Conservation (phyloP, 2,329 filamentous ascomycete genomes). For the Ascochyta rabiei region DNA sequence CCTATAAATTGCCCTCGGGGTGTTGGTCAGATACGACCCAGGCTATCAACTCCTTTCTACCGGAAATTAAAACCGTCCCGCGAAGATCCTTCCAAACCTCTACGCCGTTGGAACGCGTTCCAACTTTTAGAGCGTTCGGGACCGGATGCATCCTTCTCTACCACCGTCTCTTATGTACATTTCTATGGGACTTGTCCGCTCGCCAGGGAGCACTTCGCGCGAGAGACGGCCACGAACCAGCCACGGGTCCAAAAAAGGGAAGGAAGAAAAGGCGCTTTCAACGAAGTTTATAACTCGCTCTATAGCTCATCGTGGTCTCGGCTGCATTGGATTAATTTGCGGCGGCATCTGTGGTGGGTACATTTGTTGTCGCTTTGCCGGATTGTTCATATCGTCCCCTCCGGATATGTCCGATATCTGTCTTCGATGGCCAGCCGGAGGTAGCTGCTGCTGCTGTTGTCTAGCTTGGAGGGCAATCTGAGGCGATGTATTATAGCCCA, state of each 20-base stretch:
- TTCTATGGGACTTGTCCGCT: background rate
- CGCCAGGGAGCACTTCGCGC: slow-evolving; percentile 8
- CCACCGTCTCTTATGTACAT: background rate
- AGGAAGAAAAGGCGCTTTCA: background rate
- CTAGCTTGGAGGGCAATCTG: slow-evolving; percentile 48
- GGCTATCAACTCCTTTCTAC: slow-evolving; percentile 1
- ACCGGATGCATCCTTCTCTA: background rate
- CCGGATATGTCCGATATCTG: slow-evolving; percentile 67
- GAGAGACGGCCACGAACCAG: background rate
- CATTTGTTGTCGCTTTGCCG: slow-evolving; percentile 65
- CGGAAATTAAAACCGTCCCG: background rate
- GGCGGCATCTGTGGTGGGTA: slow-evolving; percentile 54
- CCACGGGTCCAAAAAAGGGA: background rate
- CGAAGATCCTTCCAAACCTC: slow-evolving; percentile 15
- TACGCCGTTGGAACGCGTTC: background rate
- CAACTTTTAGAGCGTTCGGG: slow-evolving; percentile 14
- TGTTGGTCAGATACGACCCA: background rate
- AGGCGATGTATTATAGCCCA: slow-evolving; percentile 49
- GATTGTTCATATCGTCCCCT: slow-evolving; percentile 57
- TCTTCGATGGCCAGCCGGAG: slow-evolving; percentile 54
- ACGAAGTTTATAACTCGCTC: background rate
- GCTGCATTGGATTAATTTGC: slow-evolving; percentile 58
- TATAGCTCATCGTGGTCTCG: slow-evolving; percentile 50
- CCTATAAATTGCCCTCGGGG: background rate
- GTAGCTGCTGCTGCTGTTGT: slow-evolving; percentile 26